Percentiles rank a stretch among this genome's conserved stretches.
phyloP scores from a whole-genome alignment of 257 asterid genomes.

The Jasminum sambac region DNA sequence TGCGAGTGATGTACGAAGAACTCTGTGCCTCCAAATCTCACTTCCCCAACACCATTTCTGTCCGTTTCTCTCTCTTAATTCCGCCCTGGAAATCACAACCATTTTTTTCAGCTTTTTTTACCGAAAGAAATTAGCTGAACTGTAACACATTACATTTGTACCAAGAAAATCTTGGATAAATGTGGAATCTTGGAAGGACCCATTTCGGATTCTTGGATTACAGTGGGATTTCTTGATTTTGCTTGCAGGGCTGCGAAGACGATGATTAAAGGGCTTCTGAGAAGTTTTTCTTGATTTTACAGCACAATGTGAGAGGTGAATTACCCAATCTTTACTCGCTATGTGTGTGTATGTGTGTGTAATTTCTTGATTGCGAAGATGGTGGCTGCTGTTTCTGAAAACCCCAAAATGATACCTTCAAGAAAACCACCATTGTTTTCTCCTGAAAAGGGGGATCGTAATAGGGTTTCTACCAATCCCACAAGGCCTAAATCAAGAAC shows the following conservation, averaged over 20 bases:
- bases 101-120: background rate
- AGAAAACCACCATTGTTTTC: conserved; percentile 76
- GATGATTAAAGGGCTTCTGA: conserved; percentile 27
- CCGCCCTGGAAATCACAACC: conserved; percentile 35
- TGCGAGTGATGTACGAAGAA: conserved; percentile 35
- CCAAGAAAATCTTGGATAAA: conserved; percentile 21
- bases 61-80: conserved; percentile 25
- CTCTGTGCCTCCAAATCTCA: conserved; percentile 53
- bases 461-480: conserved; percentile 50
- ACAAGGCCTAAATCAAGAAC: conserved; percentile 72
- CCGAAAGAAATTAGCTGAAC: conserved; percentile 1
- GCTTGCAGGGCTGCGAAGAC: conserved; percentile 29
- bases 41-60: conserved; percentile 19
- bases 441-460: conserved; percentile 65
- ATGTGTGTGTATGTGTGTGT: conserved; percentile 16
- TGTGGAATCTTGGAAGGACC: conserved; percentile 30
- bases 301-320: conserved; percentile 46
- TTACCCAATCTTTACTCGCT: conserved; percentile 20
- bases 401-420: conserved; percentile 41
- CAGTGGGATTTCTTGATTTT: conserved; percentile 40
- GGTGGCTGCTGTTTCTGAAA: conserved; percentile 71
- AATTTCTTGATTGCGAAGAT: conserved; percentile 31
- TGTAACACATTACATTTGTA: background rate
- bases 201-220: conserved; percentile 30
- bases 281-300: conserved; percentile 26